Conservation (phyloP, 176 grass and related monocot species). For the Eleusine coracana region DNA sequence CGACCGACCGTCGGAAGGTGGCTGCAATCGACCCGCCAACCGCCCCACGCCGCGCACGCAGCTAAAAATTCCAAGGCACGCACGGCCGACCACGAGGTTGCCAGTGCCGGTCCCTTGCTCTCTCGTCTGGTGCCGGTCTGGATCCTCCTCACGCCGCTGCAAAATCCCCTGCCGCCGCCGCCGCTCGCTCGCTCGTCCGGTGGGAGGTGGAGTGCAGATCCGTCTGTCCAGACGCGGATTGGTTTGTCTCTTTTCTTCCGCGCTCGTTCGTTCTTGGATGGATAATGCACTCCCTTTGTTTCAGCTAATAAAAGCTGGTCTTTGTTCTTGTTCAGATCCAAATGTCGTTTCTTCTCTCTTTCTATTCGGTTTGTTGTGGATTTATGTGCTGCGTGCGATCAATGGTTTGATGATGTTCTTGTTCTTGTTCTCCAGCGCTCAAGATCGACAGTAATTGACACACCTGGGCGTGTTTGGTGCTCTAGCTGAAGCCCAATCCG, state of each 20-base stretch:
- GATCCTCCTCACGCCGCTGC: constrained; percentile 5
- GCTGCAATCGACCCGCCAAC: constrained; percentile 46
- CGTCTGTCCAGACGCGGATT: constrained; percentile 10
- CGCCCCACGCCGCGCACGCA: constrained; percentile 26
- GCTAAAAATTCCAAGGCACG: constrained; percentile 31
- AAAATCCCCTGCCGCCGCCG: not conserved
- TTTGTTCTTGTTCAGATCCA: constrained; percentile 15
- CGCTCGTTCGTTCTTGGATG: constrained; percentile 16
- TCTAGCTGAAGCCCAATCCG: not conserved
- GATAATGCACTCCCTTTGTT: not conserved
- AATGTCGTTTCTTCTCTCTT: not conserved
- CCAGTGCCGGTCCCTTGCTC: constrained; percentile 33
- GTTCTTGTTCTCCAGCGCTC: not conserved
- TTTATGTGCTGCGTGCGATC: not conserved
- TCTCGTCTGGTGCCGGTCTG: constrained; percentile 31
- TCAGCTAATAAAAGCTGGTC: not conserved
- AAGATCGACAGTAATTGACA: not conserved
- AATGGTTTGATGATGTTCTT: not conserved
- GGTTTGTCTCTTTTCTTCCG: constrained; percentile 12
- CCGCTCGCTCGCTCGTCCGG: not conserved
- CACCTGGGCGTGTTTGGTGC: not conserved
- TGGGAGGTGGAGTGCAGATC: constrained; percentile 33
- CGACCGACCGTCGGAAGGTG: constrained; percentile 40
- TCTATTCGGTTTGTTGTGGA: not conserved
- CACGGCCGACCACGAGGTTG: constrained; percentile 34